phyloP scores from a whole-genome alignment of 352 stramenopile species.

The Globisporangium echinulatum region DNA sequence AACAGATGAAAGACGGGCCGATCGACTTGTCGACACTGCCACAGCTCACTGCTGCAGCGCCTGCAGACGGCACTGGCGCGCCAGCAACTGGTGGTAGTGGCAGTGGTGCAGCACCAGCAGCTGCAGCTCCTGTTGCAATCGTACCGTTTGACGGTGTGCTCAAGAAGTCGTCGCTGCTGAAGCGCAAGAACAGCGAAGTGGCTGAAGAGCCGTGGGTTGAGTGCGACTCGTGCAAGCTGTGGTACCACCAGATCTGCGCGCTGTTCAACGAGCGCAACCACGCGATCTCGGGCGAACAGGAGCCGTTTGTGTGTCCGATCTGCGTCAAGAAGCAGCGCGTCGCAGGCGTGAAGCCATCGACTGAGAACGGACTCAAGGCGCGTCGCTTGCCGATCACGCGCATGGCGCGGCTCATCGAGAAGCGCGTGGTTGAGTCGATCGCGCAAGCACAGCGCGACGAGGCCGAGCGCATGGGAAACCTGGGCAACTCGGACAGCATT shows the following conservation, averaged over 20 bases:
- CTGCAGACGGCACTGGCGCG: conserved; percentile 24
- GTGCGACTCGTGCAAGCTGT: conserved; percentile 97
- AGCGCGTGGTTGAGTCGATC: conserved; percentile 67
- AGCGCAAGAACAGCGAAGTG: conserved; percentile 98
- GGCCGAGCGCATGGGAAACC: conserved; percentile 65
- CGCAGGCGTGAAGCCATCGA: conserved; percentile 61
- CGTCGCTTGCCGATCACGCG: conserved; percentile 72
- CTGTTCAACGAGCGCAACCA: conserved; percentile 99
- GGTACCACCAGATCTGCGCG: conserved; percentile 99
- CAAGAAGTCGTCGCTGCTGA: conserved; percentile 92
- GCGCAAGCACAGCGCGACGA: conserved; percentile 74
- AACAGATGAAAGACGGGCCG: conserved; percentile 86
- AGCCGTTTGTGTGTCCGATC: conserved; percentile 83
- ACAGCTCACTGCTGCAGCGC: conserved; percentile 58
- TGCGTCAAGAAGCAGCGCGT: conserved; percentile 81
- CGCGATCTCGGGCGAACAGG: conserved; percentile 85
- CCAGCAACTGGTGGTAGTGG: conserved; percentile 2
- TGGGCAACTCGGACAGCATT: conserved; percentile 81
- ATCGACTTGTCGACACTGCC: conserved; percentile 89
- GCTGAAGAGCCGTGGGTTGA: conserved; percentile 97
- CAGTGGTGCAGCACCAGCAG: conserved; percentile 1
- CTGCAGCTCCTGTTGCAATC: conserved; percentile 15
- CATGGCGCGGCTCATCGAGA: conserved; percentile 83
- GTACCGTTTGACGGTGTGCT: conserved; percentile 65
- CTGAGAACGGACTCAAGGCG: conserved; percentile 79